Conservation (phyloP, 2,329 filamentous ascomycete genomes). For the Fusarium ambrosium region DNA sequence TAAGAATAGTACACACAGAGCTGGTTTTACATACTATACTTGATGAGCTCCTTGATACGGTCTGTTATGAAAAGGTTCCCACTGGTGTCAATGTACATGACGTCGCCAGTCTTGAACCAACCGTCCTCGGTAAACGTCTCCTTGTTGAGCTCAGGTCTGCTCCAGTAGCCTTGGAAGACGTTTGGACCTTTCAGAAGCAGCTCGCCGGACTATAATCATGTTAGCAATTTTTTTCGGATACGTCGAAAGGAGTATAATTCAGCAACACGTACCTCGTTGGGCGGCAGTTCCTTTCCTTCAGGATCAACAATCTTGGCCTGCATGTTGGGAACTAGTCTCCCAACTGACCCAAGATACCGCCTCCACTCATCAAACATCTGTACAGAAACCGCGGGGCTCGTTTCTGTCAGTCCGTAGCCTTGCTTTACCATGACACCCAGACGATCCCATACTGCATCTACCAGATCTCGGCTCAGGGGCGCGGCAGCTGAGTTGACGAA, state of each 20-base stretch:
- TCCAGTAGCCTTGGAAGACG: constrained; percentile 83
- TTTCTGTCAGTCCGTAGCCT: constrained; percentile 92
- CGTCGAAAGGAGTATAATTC: neutral
- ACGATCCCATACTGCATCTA: constrained; percentile 79
- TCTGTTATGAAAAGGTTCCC: constrained; percentile 94
- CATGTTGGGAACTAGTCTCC: constrained; percentile 82
- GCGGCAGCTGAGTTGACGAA: constrained; percentile 92
- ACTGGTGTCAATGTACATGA: constrained; percentile 81
- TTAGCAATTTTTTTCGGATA: neutral
- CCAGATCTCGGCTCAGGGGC: constrained; percentile 84
- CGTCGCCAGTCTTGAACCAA: constrained; percentile 92
- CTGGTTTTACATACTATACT: constrained; percentile 60
- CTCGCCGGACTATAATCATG: constrained; percentile 65
- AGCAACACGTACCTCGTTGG: constrained; percentile 57
- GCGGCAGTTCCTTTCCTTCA: constrained; percentile 67
- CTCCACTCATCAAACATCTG: constrained; percentile 84
- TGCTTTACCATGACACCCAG: constrained; percentile 88
- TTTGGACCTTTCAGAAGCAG: constrained; percentile 85
- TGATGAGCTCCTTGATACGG: constrained; percentile 77
- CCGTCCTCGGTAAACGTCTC: constrained; percentile 82
- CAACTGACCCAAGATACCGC: constrained; percentile 81
- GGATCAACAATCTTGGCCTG: constrained; percentile 83
- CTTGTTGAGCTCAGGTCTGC: constrained; percentile 77
- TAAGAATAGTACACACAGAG: neutral
- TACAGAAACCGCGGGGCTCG: constrained; percentile 81